These are phyloP conservation scores for Pezicula carpinea DNA, from an alignment of 2,329 filamentous ascomycete genomes.

Conservation along the genomic window DNA sequence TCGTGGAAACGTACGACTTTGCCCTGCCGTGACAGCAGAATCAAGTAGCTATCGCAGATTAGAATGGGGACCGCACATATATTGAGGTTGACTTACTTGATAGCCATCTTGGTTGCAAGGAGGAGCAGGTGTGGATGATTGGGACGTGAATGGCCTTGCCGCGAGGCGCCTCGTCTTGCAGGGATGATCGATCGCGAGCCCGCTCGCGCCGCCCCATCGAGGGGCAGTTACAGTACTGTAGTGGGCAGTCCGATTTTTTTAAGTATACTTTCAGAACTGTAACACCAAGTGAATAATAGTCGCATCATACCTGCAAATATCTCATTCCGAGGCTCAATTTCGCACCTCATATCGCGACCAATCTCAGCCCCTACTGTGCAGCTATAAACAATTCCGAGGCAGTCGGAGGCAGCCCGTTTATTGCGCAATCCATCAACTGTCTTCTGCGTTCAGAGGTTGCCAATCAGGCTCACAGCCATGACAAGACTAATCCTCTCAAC, in stretches of 20 bases:
- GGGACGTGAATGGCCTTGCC: conserved; percentile 6
- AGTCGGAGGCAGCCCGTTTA: no score
- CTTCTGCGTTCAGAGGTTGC: background rate
- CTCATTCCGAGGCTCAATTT: no score
- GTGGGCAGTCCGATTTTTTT: no score
- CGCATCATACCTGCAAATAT: no score
- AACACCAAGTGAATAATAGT: no score
- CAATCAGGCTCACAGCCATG: conserved; percentile 32
- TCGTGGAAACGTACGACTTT: conserved; percentile 76
- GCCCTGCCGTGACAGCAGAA: conserved; percentile 94
- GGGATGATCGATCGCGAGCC: conserved; percentile 2
- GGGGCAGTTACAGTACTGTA: background rate
- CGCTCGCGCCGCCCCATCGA: no score
- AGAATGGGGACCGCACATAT: conserved; percentile 5
- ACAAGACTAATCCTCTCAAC: conserved; percentile 84
- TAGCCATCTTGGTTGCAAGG: conserved; percentile 38
- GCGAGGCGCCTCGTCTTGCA: conserved; percentile 1
- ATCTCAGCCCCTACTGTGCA: no score
- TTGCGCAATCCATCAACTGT: background rate
- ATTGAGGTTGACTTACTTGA: conserved; percentile 38
- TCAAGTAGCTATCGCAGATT: conserved; percentile 70
- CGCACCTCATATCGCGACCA: no score
- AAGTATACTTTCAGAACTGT: no score
- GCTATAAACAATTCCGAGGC: no score
- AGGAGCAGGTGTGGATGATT: conserved; percentile 2